Conservation (phyloP, 176 grass and related monocot species). For the Oryza officinalis region DNA sequence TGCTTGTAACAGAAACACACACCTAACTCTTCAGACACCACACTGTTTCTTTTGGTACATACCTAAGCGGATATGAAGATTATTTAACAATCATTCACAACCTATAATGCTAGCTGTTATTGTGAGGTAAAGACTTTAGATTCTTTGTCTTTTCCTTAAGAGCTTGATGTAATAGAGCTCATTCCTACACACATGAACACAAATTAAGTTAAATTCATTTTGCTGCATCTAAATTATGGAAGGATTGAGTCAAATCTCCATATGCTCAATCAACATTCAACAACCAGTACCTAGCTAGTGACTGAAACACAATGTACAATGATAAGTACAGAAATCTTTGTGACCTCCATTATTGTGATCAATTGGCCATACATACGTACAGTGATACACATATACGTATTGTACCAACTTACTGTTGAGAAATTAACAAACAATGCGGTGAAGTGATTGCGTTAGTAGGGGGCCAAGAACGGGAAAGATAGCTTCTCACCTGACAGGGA, state of each 20-base stretch:
- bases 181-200: background rate
- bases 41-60: slow-evolving; percentile 1
- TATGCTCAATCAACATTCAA: background rate
- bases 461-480: background rate
- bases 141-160: background rate
- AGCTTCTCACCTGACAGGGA: slow-evolving; percentile 20
- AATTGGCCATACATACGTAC: background rate
- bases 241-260: background rate
- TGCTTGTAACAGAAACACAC: background rate
- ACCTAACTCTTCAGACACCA: slow-evolving; percentile 4
- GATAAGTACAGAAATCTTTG: background rate
- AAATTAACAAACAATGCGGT: background rate
- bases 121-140: background rate
- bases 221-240: background rate
- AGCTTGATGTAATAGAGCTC: background rate
- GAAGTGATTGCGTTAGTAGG: background rate
- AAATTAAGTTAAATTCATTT: background rate
- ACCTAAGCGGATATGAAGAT: slow-evolving; percentile 3
- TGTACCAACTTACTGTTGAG: background rate
- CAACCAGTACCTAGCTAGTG: too few species aligned
- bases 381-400: background rate
- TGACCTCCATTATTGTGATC: background rate
- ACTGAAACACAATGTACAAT: too few species aligned
- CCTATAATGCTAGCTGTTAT: background rate
- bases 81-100: background rate